Evolutionary conservation across 306 rosid species (phyloP).

Genomic region (Cicer bijugum): DNA sequence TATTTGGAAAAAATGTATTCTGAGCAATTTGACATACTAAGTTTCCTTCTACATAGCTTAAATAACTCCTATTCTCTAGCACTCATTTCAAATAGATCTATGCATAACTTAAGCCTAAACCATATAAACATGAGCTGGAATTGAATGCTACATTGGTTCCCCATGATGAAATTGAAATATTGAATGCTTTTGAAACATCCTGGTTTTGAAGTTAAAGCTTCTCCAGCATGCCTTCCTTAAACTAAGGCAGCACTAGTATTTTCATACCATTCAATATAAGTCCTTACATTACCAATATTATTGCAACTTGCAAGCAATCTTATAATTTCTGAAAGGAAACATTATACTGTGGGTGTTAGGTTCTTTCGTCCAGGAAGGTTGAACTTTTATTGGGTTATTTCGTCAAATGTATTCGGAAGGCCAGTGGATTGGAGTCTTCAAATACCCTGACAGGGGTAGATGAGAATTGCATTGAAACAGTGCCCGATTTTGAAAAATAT

Average conservation of each 20-base stretch:
- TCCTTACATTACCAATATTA: slow-evolving; percentile 25
- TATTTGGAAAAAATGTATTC: slow-evolving; percentile 35
- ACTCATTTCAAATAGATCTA: slow-evolving; percentile 10
- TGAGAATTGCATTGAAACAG: slow-evolving; percentile 48
- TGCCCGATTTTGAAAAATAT: slow-evolving; percentile 58
- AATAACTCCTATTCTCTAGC: slow-evolving; percentile 2
- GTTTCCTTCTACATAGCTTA: slow-evolving; percentile 17
- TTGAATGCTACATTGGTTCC: slow-evolving; percentile 6
- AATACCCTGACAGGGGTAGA: slow-evolving; percentile 39
- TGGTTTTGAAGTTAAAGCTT: slow-evolving; percentile 8
- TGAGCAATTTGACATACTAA: slow-evolving; percentile 9
- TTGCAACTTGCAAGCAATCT: slow-evolving; percentile 28
- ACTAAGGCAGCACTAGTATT: slow-evolving; percentile 5
- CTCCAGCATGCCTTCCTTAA: slow-evolving; percentile 22
- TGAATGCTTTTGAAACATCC: not conserved
- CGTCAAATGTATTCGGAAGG: slow-evolving; percentile 69
- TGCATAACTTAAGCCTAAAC: slow-evolving; percentile 1
- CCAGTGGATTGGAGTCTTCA: slow-evolving; percentile 52
- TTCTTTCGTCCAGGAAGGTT: slow-evolving; percentile 82
- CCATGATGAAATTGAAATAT: not conserved
- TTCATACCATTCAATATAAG: slow-evolving; percentile 5
- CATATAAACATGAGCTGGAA: not conserved
- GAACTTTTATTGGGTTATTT: slow-evolving; percentile 84
- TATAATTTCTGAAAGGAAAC: slow-evolving; percentile 42
- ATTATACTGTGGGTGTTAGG: slow-evolving; percentile 53